Evolutionary conservation across 805 yeast species (phyloP).

Genomic region (Lachancea quebecensis): DNA sequence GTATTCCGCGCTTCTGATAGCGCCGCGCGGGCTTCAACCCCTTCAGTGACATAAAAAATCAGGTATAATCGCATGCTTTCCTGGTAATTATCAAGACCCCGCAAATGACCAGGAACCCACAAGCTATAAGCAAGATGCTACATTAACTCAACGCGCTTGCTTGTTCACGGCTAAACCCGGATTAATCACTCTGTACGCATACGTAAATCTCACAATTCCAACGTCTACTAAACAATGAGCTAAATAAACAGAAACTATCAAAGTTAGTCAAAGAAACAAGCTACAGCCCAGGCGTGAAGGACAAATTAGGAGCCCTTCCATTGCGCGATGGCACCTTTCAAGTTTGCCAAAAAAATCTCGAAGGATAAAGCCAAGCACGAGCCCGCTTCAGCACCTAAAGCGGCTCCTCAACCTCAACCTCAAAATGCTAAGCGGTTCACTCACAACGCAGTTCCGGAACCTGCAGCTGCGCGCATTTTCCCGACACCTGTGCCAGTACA

Average conservation of each 20-base stretch:
- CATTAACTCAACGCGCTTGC: too few relatives aligned
- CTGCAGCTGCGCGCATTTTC: background rate
- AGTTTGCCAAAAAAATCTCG: constrained; percentile 45
- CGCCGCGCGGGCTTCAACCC: too few relatives aligned
- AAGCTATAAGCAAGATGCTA: too few relatives aligned
- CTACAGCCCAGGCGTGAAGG: too few relatives aligned
- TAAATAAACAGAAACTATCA: too few relatives aligned
- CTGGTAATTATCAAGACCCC: too few relatives aligned
- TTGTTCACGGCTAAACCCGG: background rate
- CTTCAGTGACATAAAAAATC: too few relatives aligned
- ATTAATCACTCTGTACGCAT: background rate
- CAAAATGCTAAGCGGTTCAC: constrained; percentile 4
- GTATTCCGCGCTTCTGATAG: too few relatives aligned
- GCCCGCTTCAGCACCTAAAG: constrained; percentile 8
- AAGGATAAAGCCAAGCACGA: constrained; percentile 24
- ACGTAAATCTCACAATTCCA: background rate
- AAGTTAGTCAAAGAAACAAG: too few relatives aligned
- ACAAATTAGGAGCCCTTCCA: background rate
- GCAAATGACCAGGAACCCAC: too few relatives aligned
- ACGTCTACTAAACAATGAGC: background rate
- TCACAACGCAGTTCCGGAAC: constrained; percentile 2
- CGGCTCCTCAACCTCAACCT: constrained; percentile 13
- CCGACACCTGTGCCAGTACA: constrained; percentile 12
- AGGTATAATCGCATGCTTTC: too few relatives aligned
- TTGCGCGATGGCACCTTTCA: constrained; percentile 46